phyloP scores from a whole-genome alignment of 1,284 basidiomycete genomes.

The Irpex lacteus region DNA sequence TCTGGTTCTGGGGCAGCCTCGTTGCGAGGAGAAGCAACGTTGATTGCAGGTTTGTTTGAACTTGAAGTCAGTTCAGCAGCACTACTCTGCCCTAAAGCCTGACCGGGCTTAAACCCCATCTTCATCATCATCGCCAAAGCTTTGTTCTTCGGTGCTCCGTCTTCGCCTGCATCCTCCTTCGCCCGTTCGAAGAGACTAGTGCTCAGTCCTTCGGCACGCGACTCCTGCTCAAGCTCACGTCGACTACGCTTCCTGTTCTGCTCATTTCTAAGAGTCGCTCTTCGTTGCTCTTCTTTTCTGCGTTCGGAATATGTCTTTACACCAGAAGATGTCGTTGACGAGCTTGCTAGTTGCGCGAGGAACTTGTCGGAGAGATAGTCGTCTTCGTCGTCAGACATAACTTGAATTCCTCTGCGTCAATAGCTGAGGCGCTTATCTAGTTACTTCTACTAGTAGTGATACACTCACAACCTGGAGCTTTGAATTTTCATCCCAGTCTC shows the following conservation, averaged over 20 bases:
- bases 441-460: no score
- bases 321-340: slow-evolving; percentile 28
- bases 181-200: slow-evolving; percentile 78
- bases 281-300: slow-evolving; percentile 60
- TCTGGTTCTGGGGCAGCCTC: background rate
- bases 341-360: slow-evolving; percentile 41
- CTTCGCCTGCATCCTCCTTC: slow-evolving; percentile 60
- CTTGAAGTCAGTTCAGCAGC: slow-evolving; percentile 8
- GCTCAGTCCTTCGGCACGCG: slow-evolving; percentile 70
- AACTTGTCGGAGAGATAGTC: slow-evolving; percentile 88
- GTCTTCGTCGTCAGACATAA: slow-evolving; percentile 69
- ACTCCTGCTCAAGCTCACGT: slow-evolving; percentile 69
- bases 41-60: background rate
- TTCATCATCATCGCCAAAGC: slow-evolving; percentile 85
- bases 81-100: slow-evolving; percentile 58
- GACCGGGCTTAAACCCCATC: slow-evolving; percentile 84
- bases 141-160: slow-evolving; percentile 49
- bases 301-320: slow-evolving; percentile 65
- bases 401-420: background rate
- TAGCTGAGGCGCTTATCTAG: slow-evolving; percentile 13
- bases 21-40: background rate
- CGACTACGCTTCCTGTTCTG: slow-evolving; percentile 60
- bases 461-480: no score
- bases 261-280: slow-evolving; percentile 59
- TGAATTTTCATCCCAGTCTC: no score